These are phyloP conservation scores for Ustilago crameri DNA, from an alignment of 1,284 basidiomycete species.

Conservation along the genomic window DNA sequence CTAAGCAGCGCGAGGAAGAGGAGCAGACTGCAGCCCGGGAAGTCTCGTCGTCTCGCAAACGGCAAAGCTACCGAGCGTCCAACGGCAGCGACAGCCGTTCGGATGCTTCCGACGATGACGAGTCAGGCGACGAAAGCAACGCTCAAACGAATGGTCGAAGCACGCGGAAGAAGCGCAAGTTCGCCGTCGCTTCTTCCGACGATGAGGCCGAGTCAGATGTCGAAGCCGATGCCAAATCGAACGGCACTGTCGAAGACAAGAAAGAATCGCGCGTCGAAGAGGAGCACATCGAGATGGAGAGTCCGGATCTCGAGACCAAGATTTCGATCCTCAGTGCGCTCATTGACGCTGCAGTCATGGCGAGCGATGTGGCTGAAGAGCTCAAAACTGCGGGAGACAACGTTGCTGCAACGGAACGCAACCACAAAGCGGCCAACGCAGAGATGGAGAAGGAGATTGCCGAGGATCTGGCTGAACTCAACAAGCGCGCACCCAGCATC, in stretches of 20 bases:
- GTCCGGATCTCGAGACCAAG: slow-evolving; percentile 45
- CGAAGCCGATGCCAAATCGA: not conserved
- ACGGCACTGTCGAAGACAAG: slow-evolving; percentile 1
- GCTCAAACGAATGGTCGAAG: slow-evolving; percentile 5
- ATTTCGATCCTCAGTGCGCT: slow-evolving; percentile 33
- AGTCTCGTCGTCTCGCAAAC: slow-evolving; percentile 12
- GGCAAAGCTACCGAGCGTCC: not conserved
- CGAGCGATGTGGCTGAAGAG: slow-evolving; percentile 35
- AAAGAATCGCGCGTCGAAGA: slow-evolving; percentile 1
- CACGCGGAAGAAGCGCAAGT: slow-evolving; percentile 21
- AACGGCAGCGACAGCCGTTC: slow-evolving; percentile 3
- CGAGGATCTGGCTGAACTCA: slow-evolving; percentile 48
- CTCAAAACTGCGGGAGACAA: slow-evolving; percentile 37
- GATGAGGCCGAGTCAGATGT: slow-evolving; percentile 8
- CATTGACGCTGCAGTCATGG: slow-evolving; percentile 47
- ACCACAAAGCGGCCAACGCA: slow-evolving; percentile 13
- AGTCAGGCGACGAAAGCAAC: slow-evolving; percentile 16
- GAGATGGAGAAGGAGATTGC: slow-evolving; percentile 42
- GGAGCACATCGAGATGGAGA: slow-evolving; percentile 16
- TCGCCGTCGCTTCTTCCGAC: slow-evolving; percentile 20
- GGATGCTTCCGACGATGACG: slow-evolving; percentile 15
- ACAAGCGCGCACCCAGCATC: slow-evolving; percentile 46
- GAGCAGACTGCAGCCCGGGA: slow-evolving; percentile 2
- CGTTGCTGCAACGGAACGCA: slow-evolving; percentile 24
- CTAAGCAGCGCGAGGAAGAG: slow-evolving; percentile 22